Evolutionary conservation across 2,329 filamentous ascomycete species (phyloP), one percentile per base, ranked within the genome.

Genomic region (Dactylonectria estremocensis): DNA sequence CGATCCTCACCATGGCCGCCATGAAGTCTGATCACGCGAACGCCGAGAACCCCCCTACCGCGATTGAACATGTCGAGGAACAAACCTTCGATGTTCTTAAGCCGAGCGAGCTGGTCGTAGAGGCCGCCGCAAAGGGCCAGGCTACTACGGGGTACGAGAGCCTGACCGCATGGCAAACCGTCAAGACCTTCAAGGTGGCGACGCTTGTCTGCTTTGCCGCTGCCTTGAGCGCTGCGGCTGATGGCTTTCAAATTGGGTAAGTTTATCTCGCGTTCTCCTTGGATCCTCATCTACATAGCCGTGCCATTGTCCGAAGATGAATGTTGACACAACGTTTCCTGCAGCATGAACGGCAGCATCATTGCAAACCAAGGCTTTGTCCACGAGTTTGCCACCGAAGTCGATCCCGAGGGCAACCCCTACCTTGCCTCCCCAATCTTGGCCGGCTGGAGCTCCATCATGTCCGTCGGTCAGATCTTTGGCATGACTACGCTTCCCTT

Each of bases 231-330:
- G 24, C 24, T 4, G 24, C 24, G 24, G 24, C 24, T 28, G 74
- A 78, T 43, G 74, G 75, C 3, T 77, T 76, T 45, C 75, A 77
- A 66, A 75, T 77, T 24, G 76, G 72, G 74, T 76, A 46, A 49
- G 69, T 65, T 28, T n/a, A n/a, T n/a, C n/a, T n/a, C n/a, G n/a
- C n/a, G n/a, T n/a, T 28, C 24, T 28, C 4, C 4, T 28, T 28
- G 4, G 24, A 28, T 28, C 7, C 24, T 7, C 24, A 5, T 28
- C 24, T 7, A 28, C 7, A 28, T 7, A 28, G 24, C 24, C 7
- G 24, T 7, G 24, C 24, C 7, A 7, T 28, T 28, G 24, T 28
- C 24, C 4, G 7, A 28, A 28, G 4, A 28, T 28, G 4, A 7
- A 28, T 4, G 24, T 28, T 28, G 7, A 28, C 24, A 7, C 4